These are phyloP conservation scores for Chamaenerion angustifolium DNA, from an alignment of 345 rosid species.

Conservation along the genomic window DNA sequence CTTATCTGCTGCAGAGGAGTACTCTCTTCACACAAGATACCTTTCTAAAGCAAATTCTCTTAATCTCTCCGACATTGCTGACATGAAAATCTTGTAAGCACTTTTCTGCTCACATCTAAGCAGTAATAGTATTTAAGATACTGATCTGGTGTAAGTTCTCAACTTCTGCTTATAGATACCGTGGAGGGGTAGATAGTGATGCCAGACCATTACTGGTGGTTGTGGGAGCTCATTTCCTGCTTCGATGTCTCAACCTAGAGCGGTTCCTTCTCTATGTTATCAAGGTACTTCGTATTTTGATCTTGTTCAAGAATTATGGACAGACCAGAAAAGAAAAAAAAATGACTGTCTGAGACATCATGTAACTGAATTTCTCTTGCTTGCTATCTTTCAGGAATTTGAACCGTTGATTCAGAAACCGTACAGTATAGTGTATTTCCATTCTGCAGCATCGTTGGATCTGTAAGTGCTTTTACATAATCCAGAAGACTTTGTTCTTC, in stretches of 20 bases:
- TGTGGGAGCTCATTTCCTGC: conserved; percentile 94
- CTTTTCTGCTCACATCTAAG: too few relatives aligned
- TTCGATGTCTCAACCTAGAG: conserved; percentile 90
- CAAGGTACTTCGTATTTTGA: conserved; percentile 30
- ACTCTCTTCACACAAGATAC: conserved; percentile 89
- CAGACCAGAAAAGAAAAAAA: too few relatives aligned
- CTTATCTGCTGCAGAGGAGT: conserved; percentile 82
- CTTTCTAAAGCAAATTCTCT: conserved; percentile 85
- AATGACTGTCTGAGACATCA: too few relatives aligned
- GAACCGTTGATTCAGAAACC: conserved; percentile 97
- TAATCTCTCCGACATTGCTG: conserved; percentile 91
- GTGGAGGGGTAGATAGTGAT: conserved; percentile 93
- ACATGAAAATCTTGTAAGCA: conserved; percentile 94
- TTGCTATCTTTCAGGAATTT: conserved; percentile 60
- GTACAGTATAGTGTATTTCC: conserved; percentile 75
- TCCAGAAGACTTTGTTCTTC: too few relatives aligned
- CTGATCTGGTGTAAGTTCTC: too few relatives aligned
- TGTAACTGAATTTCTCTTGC: background rate
- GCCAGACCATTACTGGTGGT: conserved; percentile 94
- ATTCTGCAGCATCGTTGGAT: conserved; percentile 89
- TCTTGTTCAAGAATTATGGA: too few relatives aligned
- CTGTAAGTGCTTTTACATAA: conserved; percentile 38
- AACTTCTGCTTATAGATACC: conserved; percentile 38
- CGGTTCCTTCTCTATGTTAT: conserved; percentile 70
- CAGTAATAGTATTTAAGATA: too few relatives aligned